Conservation (phyloP, 768 basidiomycete genomes). For the Saitozyma sp. region DNA sequence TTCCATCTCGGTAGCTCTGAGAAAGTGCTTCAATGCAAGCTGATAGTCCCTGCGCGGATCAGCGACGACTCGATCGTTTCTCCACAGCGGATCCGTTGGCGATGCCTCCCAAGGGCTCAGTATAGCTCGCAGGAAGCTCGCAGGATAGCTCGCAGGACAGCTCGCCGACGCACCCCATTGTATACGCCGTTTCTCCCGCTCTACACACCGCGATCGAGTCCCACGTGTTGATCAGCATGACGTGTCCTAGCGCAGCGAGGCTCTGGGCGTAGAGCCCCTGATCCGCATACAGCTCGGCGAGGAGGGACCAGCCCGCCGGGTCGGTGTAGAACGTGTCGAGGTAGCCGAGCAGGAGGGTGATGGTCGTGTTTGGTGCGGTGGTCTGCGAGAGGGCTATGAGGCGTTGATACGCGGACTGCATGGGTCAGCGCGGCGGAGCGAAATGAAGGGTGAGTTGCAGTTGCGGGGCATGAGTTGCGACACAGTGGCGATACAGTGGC, state of each 20-base stretch:
- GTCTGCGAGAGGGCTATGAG: constrained; percentile 41
- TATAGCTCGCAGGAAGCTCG: background rate
- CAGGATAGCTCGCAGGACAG: background rate
- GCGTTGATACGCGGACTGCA: constrained; percentile 49
- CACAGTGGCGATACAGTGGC: background rate
- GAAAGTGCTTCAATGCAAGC: constrained; percentile 42
- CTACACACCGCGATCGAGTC: constrained; percentile 31
- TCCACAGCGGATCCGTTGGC: background rate
- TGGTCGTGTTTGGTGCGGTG: constrained; percentile 13
- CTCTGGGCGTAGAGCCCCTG: constrained; percentile 39
- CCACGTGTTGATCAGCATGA: constrained; percentile 42
- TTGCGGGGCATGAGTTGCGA: background rate
- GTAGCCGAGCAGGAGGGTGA: constrained; percentile 46
- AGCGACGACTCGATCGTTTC: constrained; percentile 2
- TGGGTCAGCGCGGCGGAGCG: too few species aligned
- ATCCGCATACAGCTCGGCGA: constrained; percentile 51
- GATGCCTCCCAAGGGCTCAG: background rate
- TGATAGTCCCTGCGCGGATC: constrained; percentile 37
- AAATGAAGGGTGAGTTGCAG: background rate
- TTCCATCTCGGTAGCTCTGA: constrained; percentile 46
- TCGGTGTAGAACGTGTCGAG: constrained; percentile 53
- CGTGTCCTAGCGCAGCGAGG: constrained; percentile 37
- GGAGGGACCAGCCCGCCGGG: constrained; percentile 48
- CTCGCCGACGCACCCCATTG: constrained; percentile 33
- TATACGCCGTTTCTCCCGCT: constrained; percentile 43